phyloP scores from a whole-genome alignment of 2,329 filamentous ascomycete species.

The Trichoderma sp. region DNA sequence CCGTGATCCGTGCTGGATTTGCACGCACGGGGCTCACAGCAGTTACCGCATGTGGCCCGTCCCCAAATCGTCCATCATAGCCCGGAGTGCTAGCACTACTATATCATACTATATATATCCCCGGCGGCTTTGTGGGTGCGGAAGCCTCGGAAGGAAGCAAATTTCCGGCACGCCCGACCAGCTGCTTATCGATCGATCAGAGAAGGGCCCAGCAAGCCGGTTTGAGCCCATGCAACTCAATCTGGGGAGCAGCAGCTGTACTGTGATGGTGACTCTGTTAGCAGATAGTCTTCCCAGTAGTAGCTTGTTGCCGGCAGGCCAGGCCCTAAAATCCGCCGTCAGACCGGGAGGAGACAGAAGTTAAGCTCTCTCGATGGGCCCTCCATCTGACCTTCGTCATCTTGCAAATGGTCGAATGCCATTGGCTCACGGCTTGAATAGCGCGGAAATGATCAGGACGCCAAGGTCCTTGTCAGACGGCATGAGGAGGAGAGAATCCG shows the following conservation, averaged over 20 bases:
- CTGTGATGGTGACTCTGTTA: too few species aligned
- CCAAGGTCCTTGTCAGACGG: conserved; percentile 8
- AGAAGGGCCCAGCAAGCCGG: conserved; percentile 19
- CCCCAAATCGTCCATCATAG: not conserved
- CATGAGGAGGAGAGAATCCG: not conserved
- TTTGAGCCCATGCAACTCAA: conserved; percentile 12
- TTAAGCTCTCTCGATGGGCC: conserved; percentile 17
- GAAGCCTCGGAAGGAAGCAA: conserved; percentile 22
- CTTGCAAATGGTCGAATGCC: not conserved
- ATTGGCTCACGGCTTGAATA: not conserved
- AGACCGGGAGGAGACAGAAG: conserved; percentile 10
- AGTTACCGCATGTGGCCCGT: too few species aligned
- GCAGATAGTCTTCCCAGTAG: not conserved
- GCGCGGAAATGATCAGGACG: not conserved
- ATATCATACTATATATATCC: conserved; percentile 19
- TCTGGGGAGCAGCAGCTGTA: conserved; percentile 5
- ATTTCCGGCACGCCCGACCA: conserved; percentile 24
- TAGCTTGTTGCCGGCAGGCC: not conserved
- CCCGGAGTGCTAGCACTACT: not conserved
- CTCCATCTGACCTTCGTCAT: conserved; percentile 15
- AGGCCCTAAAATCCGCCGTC: conserved; percentile 24
- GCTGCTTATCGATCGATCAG: conserved; percentile 18
- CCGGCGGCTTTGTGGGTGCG: not conserved
- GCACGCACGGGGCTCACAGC: too few species aligned
- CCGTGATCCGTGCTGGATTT: not conserved